Evolutionary conservation across 1,284 basidiomycete species (phyloP).

Genomic region (Chalciporus sp.): DNA sequence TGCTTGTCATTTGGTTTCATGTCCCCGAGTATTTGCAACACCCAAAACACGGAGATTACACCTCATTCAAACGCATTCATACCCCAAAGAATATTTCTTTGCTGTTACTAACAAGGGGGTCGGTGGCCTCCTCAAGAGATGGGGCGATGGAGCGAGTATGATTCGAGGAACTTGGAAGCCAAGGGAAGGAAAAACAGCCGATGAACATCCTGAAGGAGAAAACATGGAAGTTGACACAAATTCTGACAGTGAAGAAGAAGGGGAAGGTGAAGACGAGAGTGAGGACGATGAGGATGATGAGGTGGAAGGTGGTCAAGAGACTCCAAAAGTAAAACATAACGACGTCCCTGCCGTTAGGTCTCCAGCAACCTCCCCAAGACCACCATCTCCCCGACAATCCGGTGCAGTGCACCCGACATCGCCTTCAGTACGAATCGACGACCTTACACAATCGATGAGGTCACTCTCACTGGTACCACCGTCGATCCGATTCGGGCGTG

Average conservation of each 20-base stretch:
- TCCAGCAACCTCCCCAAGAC: constrained; percentile 27
- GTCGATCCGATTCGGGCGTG: constrained; percentile 70
- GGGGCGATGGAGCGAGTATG: constrained; percentile 81
- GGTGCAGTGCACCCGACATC: constrained; percentile 8
- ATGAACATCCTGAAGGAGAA: constrained; percentile 21
- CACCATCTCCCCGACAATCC: constrained; percentile 17
- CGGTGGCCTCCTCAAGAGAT: constrained; percentile 69
- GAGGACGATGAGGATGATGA: constrained; percentile 32
- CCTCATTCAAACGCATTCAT: constrained; percentile 79
- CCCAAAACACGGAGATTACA: constrained; percentile 83
- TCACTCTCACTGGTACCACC: constrained; percentile 70
- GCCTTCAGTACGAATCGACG: constrained; percentile 39
- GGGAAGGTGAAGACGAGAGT: constrained; percentile 26
- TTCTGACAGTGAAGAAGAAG: constrained; percentile 31
- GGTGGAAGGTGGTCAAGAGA: constrained; percentile 29
- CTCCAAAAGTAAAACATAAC: constrained; percentile 27
- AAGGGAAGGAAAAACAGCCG: constrained; percentile 34
- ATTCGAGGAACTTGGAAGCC: constrained; percentile 71
- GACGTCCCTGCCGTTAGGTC: constrained; percentile 19
- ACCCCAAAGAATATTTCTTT: constrained; percentile 88
- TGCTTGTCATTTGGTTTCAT: constrained; percentile 74
- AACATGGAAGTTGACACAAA: constrained; percentile 35
- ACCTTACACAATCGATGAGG: constrained; percentile 50
- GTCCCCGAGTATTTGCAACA: constrained; percentile 64
- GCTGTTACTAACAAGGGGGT: constrained; percentile 87